Evolutionary conservation across 1,284 basidiomycete species (phyloP).

Genomic region (Puccinia horiana): DNA sequence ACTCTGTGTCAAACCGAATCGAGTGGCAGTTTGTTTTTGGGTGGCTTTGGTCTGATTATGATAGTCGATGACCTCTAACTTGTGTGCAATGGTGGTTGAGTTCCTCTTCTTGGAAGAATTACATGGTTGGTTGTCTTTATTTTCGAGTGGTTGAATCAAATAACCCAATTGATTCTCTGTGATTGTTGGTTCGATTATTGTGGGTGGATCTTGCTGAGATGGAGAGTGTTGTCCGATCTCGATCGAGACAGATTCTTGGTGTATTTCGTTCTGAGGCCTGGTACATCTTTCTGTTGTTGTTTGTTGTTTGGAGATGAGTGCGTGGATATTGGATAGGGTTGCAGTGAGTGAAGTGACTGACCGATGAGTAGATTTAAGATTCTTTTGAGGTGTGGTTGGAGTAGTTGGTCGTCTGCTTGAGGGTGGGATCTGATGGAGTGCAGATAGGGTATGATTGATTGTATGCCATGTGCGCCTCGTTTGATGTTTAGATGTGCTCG

Average conservation of each 20-base stretch:
- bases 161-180: not conserved
- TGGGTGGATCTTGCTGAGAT: not conserved
- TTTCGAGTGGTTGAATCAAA: not conserved
- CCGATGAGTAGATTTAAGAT: conserved; percentile 18
- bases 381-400: conserved; percentile 23
- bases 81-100: conserved; percentile 48
- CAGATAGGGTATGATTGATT: conserved; percentile 5
- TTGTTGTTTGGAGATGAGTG: not conserved
- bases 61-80: conserved; percentile 29
- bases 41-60: conserved; percentile 22
- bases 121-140: not conserved
- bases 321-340: not conserved
- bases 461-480: conserved; percentile 19
- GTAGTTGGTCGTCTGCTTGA: not conserved
- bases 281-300: conserved; percentile 37
- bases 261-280: not conserved
- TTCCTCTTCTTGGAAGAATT: conserved; percentile 18
- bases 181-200: not conserved
- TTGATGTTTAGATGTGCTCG: conserved; percentile 7
- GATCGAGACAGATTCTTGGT: not conserved
- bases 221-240: not conserved
- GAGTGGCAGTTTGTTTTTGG: conserved; percentile 34
- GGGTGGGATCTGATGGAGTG: not conserved
- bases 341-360: not conserved
- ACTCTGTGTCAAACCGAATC: conserved; percentile 38